Base-by-base conservation (phyloP, 2,329 filamentous ascomycete genomes). In the Leptographium flavum region DNA sequence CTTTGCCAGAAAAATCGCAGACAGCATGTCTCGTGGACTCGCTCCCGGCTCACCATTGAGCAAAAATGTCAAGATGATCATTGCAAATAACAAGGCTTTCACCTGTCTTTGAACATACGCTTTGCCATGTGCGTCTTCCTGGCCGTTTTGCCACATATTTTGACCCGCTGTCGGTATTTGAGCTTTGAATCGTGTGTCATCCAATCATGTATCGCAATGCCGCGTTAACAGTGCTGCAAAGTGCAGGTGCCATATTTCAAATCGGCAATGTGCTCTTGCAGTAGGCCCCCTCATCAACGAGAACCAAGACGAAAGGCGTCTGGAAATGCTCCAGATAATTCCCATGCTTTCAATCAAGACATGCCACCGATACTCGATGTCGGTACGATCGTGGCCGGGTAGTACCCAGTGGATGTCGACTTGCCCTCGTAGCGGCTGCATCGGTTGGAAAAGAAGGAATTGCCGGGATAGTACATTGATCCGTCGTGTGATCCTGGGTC, bases 391-490 rank as follows among this genome's bases (percentile, higher is more conserved):
- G 68, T 59, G 6, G 65, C 68, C 2, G 73, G 73, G 49, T 76
- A 77, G 50, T 71, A 74, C 14, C 71, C 72, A 21, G 58, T 60
- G 5, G 72, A 73, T 37, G 60, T 67, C 10, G 66, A 37, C 53
- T 74, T 76, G 46, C 69, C 69, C 44, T 76, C 72, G 50, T 71
- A 76, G 10, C 69, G 65, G 15, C 66, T 67, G 48, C 70, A 70
- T 25, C 62, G 63, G 41, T 61, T 62, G 15, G 60, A 48, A 27
- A 59, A 63, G 47, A 61, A 71, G 39, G 53, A 60, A 25, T 59
- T 53, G 1, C 65, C 64, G 0, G 66, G 59, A 40, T 68, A 65
- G 51, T 70, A 66, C 37, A 73, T 58, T 44, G 71, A 67, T 17
- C 19, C 22, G 15, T 44, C 42, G 35, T 44, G 42, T 15, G 42